phyloP scores from a whole-genome alignment of 495 filamentous ascomycete genomes.

The Lentithecium fluviatile region DNA sequence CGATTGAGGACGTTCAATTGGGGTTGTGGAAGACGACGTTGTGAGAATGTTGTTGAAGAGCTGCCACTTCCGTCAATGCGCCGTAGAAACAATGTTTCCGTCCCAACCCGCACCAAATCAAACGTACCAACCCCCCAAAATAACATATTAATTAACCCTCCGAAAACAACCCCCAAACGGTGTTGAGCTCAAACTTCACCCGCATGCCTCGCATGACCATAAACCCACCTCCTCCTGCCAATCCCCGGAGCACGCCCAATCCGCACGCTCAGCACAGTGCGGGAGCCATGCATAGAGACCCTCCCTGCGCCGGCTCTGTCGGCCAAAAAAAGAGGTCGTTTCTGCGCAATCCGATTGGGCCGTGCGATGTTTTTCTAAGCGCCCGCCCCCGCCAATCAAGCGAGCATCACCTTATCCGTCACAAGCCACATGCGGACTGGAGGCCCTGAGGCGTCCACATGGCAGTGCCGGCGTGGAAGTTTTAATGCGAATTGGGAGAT shows the following conservation, averaged over 20 bases:
- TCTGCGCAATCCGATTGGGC: not conserved
- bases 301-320: too few species aligned
- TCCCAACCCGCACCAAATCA: too few species aligned
- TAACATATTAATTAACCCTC: too few species aligned
- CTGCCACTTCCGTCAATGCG: not conserved
- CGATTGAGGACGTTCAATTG: too few species aligned
- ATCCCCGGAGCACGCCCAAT: constrained; percentile 7
- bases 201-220: not conserved
- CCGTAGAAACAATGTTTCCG: too few species aligned
- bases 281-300: constrained; percentile 23
- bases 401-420: constrained; percentile 10
- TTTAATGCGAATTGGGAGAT: not conserved
- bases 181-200: too few species aligned
- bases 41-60: not conserved
- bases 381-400: constrained; percentile 11
- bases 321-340: constrained; percentile 7
- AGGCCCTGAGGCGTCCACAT: not conserved
- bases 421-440: constrained; percentile 15
- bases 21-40: too few species aligned
- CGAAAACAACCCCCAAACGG: too few species aligned
- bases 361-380: constrained; percentile 20
- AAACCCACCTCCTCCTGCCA: constrained; percentile 14
- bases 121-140: too few species aligned
- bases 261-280: constrained; percentile 9
- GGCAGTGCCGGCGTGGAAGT: not conserved